Percentiles rank a stretch among this genome's conserved stretches.
Evolutionary conservation across 257 asterid species (phyloP).

Genomic region (Scutellaria galericulata): DNA sequence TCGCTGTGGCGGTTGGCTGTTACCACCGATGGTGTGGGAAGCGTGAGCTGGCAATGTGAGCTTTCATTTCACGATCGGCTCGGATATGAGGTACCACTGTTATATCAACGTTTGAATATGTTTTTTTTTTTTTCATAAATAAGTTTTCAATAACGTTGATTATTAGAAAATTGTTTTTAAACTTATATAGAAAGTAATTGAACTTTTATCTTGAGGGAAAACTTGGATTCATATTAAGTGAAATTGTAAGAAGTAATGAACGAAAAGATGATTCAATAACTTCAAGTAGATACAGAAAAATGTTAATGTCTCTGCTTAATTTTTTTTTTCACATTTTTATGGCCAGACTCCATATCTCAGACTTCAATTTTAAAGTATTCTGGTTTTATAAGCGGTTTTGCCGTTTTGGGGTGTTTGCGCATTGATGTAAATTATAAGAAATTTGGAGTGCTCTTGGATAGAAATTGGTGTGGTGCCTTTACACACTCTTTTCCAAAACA

Average conservation of each 20-base stretch:
- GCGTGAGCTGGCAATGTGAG: constrained; percentile 35
- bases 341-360: too few species aligned
- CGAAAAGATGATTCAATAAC: background rate
- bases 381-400: too few species aligned
- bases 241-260: background rate
- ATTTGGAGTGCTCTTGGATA: too few species aligned
- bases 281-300: background rate
- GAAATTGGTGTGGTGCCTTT: too few species aligned
- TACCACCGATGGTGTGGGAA: constrained; percentile 25
- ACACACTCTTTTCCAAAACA: too few species aligned
- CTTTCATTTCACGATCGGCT: constrained; percentile 33
- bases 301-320: background rate
- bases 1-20: constrained; percentile 54
- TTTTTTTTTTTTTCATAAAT: background rate
- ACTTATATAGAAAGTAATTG: background rate
- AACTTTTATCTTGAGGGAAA: background rate
- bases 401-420: too few species aligned
- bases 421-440: too few species aligned
- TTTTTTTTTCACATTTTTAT: background rate
- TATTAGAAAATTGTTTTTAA: background rate
- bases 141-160: background rate
- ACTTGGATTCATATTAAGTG: background rate
- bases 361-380: too few species aligned
- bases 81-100: constrained; percentile 43
- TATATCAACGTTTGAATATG: background rate